A percentile compares a stretch with the other conserved stretches of the same genome.
Evolutionary conservation across 192 early-diverging fungal species (phyloP).

Genomic region (Backusella parvicylindrica): DNA sequence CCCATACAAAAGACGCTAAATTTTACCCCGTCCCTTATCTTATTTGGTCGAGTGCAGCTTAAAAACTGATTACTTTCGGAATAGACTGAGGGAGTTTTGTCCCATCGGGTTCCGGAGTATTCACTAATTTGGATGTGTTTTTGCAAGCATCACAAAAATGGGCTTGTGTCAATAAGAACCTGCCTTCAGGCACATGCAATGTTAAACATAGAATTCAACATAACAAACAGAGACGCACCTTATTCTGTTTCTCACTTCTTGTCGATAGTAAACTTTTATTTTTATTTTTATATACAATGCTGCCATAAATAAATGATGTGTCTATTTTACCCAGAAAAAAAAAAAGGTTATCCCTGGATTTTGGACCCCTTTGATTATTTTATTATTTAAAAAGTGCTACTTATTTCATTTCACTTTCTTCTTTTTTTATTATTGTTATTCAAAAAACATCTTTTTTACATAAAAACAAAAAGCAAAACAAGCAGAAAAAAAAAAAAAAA

Average conservation of each 20-base stretch:
- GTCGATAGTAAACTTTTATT: background rate
- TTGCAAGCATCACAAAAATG: slow-evolving; percentile 5
- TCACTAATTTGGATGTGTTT: slow-evolving; percentile 2
- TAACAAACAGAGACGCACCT: background rate
- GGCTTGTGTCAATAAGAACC: slow-evolving; percentile 3
- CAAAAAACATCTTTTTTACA: background rate
- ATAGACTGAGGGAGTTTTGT: background rate
- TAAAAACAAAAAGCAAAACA: no score
- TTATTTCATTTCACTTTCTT: background rate
- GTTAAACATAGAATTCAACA: background rate
- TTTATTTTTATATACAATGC: background rate
- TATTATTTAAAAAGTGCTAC: background rate
- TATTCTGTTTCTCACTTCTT: background rate
- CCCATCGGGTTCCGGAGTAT: slow-evolving; percentile 9
- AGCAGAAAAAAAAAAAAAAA: no score
- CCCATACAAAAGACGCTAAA: background rate
- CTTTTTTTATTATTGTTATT: background rate
- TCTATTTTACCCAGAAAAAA: background rate
- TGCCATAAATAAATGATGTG: background rate
- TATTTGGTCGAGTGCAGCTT: slow-evolving; percentile 1
- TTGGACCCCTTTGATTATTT: background rate
- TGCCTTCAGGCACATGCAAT: slow-evolving; percentile 1
- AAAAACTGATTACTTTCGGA: background rate
- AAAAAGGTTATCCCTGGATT: background rate
- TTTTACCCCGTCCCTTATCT: background rate